These are phyloP conservation scores for Fusarium nurragi DNA, from an alignment of 2,329 filamentous ascomycete genomes.

Conservation along the genomic window DNA sequence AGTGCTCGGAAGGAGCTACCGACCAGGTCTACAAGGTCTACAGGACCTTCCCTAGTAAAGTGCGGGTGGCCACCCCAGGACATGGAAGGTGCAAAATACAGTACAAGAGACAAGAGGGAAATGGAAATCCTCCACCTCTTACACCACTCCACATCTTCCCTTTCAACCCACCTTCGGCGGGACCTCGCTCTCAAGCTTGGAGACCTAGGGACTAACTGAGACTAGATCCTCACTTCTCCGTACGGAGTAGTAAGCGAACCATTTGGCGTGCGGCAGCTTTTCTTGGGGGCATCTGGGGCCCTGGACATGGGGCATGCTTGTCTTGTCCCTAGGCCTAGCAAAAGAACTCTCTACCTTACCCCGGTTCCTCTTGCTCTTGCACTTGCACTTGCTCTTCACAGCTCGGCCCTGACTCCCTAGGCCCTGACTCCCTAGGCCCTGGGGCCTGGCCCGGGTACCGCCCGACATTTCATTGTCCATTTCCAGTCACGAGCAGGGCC, in stretches of 20 bases:
- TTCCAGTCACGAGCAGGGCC: slow-evolving; percentile 38
- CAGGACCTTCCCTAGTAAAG: neutral
- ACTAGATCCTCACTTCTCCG: slow-evolving; percentile 39
- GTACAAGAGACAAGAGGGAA: no score
- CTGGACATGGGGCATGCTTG: slow-evolving; percentile 22
- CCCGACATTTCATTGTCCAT: slow-evolving; percentile 29
- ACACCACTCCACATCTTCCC: slow-evolving; percentile 45
- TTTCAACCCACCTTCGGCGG: slow-evolving; percentile 46
- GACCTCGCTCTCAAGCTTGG: slow-evolving; percentile 43
- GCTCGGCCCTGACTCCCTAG: neutral
- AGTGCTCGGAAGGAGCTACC: slow-evolving; percentile 32
- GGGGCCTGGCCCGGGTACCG: neutral
- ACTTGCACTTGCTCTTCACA: neutral
- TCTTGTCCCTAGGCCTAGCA: slow-evolving; percentile 19
- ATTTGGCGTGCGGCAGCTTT: slow-evolving; percentile 42
- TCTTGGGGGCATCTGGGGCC: neutral
- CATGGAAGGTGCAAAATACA: neutral
- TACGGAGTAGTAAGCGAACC: slow-evolving; percentile 44
- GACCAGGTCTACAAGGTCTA: slow-evolving; percentile 19
- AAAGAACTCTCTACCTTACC: slow-evolving; percentile 31
- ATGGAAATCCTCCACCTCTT: slow-evolving; percentile 40
- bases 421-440: neutral
- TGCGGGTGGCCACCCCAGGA: neutral
- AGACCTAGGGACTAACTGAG: slow-evolving; percentile 30
- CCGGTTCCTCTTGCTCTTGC: slow-evolving; percentile 4